Base-by-base conservation (phyloP, 257 asterid species). In the Eustoma russellianum region DNA sequence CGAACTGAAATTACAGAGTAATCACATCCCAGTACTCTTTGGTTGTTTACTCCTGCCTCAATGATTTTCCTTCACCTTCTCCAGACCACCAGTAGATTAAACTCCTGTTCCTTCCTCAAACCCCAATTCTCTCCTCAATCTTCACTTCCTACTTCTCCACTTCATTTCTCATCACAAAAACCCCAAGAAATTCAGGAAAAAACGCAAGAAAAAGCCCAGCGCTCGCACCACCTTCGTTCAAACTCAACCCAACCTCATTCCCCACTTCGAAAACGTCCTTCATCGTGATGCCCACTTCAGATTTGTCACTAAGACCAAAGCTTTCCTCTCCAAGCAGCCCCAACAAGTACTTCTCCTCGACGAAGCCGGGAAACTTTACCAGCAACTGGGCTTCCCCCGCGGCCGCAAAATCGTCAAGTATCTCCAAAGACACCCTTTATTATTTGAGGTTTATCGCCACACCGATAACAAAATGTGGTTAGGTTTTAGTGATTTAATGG, bases 371-470 rank as follows among this genome's bases (percentile, higher is more conserved):
- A 91, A 87, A 19, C 74, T 87, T 56, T 77, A 87, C 76, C 94
- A 82, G 72, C 82, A 75, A 62, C 81, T 91, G 54, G 98, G 96
- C 43, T 87, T 91, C 55, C 93, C 94, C 51, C 98, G 98, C 58
- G 94, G 95, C 49, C 76, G 94, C 5, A 91, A 84, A 18, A 84
- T 82, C 13, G 56, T 66, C 9, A 74, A 75, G 57, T 91, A 78
- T 52, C 67, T 87, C 53, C 82, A 72, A 47, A 82, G 74, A 43
- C 98, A 91, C 76, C 96, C 98, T 18, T n/a, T 65, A 30, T 52
- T 91, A 8, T 76, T 82, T 60, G 77, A 85, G 7, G 82, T 73
- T 60, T 87, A 91, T 62, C 80, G 94, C 55, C 93, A 87, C 58
- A 19, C 68, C 14, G 95, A 91, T 74, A 60, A 70, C 52, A 91